phyloP scores from a whole-genome alignment of 2,329 filamentous ascomycete species.

The Juglanconis sp. region DNA sequence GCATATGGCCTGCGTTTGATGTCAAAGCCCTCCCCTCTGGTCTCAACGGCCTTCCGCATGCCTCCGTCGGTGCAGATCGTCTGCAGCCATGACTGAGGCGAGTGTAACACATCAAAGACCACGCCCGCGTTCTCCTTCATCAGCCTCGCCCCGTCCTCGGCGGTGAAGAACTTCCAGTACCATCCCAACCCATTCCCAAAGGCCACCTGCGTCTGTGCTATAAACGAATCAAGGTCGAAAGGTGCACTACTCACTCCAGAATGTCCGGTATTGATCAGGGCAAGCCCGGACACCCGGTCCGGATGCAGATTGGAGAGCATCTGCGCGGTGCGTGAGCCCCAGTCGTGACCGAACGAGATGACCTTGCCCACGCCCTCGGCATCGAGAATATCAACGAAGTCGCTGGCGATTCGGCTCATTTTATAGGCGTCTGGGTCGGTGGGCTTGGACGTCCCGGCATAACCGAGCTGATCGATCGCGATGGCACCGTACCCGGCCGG shows the following conservation, averaged over 20 bases:
- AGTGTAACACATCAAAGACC: conserved; percentile 32
- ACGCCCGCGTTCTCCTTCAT: conserved; percentile 36
- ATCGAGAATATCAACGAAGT: conserved; percentile 39
- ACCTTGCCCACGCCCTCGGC: conserved; percentile 31
- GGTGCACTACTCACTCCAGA: conserved; percentile 25
- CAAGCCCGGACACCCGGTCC: conserved; percentile 37
- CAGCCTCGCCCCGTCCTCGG: conserved; percentile 35
- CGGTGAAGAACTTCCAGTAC: conserved; percentile 46
- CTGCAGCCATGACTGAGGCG: conserved; percentile 29
- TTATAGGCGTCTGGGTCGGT: conserved; percentile 12
- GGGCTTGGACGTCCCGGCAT: conserved; percentile 25
- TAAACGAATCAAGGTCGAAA: conserved; percentile 36
- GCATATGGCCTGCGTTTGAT: conserved; percentile 27
- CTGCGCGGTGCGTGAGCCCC: conserved; percentile 39
- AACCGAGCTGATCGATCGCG: conserved; percentile 33
- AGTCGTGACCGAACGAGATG: conserved; percentile 48
- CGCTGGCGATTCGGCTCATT: conserved; percentile 30
- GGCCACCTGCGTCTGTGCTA: conserved; percentile 27
- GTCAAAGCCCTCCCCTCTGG: conserved; percentile 20
- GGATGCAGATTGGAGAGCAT: conserved; percentile 40
- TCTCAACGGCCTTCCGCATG: conserved; percentile 27
- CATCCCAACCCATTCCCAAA: conserved; percentile 35
- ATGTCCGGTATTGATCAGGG: conserved; percentile 42
- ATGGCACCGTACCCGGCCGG: conserved; percentile 34
- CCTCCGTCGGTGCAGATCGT: conserved; percentile 35